Evolutionary conservation across 768 basidiomycete genomes (phyloP), one percentile per base, ranked within the genome.

Genomic region (Albatrellus ellisii): DNA sequence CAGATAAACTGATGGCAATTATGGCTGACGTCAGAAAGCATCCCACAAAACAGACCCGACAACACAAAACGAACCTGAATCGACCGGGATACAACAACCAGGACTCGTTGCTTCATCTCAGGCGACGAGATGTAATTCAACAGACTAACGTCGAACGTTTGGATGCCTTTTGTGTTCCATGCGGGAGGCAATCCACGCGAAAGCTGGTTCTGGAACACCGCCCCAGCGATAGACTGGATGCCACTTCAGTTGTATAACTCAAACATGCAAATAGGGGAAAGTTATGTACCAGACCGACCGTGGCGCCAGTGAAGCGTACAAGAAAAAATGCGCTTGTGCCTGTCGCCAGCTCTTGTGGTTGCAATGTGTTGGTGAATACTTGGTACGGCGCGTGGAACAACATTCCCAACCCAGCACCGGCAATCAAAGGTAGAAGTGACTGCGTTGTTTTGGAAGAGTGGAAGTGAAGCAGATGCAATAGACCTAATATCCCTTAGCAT

Each of bases 321-420:
- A 89, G 67, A 61, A 90, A 89, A 59, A 89, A 90, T 9, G 84
- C 85, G 54, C 84, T 80, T 8, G 87, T 90, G 24, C 83, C 81
- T 17, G 76, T 70, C 3, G 86, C 85, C 39, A 87, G 57, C 49
- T 87, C 78, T 36, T 69, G 63, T 6, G 75, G 71, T 43, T 72
- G 69, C 26, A 89, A 58, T 10, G 78, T 73, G 45, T 68, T 69
- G 37, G 73, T 73, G 55, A 89, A 83, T 7, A 86, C 71, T 54
- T 86, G 83, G 53, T 85, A 87, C 6, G 87, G 87, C 0, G 85
- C 77, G 54, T 88, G 85, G 59, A 88, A 87, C 21, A 88, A 62
- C 73, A 88, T 78, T 28, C 87, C 86, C 44, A 90, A 55, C 8
- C 86, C 86, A 26, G 84, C 59, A 12, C 87, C 87, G 36, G 80